Evolutionary conservation across 176 grass and related monocot genomes (phyloP).

Genomic region (Cymbopogon citratus): DNA sequence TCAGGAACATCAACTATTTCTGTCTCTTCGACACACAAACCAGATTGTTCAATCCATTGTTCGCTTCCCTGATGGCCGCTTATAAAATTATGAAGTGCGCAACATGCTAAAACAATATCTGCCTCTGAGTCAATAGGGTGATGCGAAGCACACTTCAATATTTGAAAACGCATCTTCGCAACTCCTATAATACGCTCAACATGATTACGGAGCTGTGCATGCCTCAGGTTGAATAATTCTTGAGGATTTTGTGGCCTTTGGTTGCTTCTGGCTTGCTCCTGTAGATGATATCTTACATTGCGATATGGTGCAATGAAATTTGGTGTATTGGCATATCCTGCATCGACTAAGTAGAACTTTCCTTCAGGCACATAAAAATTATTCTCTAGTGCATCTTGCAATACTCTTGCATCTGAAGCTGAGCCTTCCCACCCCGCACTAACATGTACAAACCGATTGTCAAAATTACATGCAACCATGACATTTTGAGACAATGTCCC

Average conservation of each 20-base stretch:
- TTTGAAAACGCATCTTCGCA: background rate
- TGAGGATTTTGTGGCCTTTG: background rate
- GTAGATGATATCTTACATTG: background rate
- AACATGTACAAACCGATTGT: background rate
- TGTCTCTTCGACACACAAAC: background rate
- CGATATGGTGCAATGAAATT: background rate
- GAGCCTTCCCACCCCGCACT: background rate
- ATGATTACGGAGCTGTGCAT: background rate
- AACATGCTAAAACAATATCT: background rate
- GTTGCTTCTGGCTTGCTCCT: background rate
- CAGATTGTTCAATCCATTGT: background rate
- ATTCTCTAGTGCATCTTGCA: background rate
- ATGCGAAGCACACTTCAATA: background rate
- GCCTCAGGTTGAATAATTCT: background rate
- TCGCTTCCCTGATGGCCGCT: background rate
- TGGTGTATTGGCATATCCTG: background rate
- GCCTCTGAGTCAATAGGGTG: background rate
- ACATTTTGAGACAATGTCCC: too few species aligned
- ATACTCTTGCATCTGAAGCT: background rate
- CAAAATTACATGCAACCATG: background rate
- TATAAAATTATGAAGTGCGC: background rate
- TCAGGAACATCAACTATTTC: background rate
- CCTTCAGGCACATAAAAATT: background rate
- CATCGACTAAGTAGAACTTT: background rate
- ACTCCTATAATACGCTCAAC: background rate